phyloP scores from a whole-genome alignment of 116 monocot genomes.

The Zostera marina region DNA sequence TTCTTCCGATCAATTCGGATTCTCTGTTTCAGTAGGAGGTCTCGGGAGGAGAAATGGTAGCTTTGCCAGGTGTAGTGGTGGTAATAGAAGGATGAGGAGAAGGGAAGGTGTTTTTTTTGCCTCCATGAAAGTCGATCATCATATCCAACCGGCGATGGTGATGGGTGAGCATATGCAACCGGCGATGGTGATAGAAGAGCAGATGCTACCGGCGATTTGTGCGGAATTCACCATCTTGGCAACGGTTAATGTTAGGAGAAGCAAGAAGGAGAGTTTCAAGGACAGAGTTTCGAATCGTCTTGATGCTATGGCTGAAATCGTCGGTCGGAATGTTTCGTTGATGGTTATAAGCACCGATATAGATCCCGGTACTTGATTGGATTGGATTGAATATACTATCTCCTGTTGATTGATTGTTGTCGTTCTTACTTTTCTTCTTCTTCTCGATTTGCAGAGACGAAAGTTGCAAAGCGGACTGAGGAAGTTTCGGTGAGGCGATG shows the following conservation, averaged over 20 bases:
- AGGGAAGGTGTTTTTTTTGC: too few species aligned
- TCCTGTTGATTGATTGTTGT: too few species aligned
- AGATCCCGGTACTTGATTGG: conserved; percentile 58
- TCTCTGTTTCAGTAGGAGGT: too few species aligned
- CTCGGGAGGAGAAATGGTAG: too few species aligned
- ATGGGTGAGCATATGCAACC: neutral
- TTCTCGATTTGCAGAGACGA: conserved; percentile 23
- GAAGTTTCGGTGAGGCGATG: conserved; percentile 49
- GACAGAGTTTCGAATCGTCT: conserved; percentile 38
- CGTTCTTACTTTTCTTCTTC: neutral
- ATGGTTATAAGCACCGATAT: conserved; percentile 73
- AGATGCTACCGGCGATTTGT: conserved; percentile 7
- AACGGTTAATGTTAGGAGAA: conserved; percentile 56
- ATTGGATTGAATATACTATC: too few species aligned
- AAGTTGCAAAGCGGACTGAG: conserved; percentile 34
- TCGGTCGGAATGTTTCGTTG: conserved; percentile 59
- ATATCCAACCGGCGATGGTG: neutral
- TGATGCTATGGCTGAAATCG: conserved; percentile 58
- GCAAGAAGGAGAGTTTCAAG: conserved; percentile 55
- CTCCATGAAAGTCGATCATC: too few species aligned
- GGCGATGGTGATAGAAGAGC: neutral
- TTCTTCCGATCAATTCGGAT: too few species aligned
- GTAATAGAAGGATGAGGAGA: too few species aligned
- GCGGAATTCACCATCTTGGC: conserved; percentile 46
- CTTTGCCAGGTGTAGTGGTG: too few species aligned